Evolutionary conservation across 495 filamentous ascomycete genomes (phyloP).

Genomic region (Terfezia boudieri): DNA sequence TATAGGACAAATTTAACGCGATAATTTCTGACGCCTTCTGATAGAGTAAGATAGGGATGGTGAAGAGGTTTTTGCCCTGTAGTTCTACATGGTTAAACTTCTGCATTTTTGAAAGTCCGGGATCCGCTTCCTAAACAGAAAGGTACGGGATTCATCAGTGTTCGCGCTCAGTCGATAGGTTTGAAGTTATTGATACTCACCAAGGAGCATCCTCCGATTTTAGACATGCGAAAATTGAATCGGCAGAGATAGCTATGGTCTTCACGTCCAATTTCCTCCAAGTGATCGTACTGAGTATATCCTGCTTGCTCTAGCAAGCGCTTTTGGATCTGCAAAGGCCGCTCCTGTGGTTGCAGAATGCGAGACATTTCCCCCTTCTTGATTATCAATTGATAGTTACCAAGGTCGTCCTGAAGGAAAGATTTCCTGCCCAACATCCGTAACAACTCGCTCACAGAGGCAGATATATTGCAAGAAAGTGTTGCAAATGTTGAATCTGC

Average conservation of each 20-base stretch:
- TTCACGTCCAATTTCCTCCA: constrained; percentile 91
- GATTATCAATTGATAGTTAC: constrained; percentile 88
- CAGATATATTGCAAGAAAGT: constrained; percentile 53
- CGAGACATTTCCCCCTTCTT: constrained; percentile 78
- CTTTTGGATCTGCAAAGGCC: constrained; percentile 82
- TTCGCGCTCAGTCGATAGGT: constrained; percentile 2
- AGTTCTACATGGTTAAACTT: constrained; percentile 90
- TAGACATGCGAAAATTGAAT: constrained; percentile 77
- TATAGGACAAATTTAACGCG: constrained; percentile 75
- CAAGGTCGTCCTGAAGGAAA: constrained; percentile 64
- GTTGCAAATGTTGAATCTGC: constrained; percentile 86
- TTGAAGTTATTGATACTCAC: constrained; percentile 5
- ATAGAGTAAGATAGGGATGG: constrained; percentile 86
- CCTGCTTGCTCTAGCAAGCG: constrained; percentile 76
- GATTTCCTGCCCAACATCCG: constrained; percentile 72
- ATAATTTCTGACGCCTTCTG: constrained; percentile 83
- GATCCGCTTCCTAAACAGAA: constrained; percentile 38
- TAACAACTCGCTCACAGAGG: constrained; percentile 67
- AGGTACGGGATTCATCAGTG: not conserved
- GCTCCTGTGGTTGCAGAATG: constrained; percentile 53
- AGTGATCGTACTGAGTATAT: constrained; percentile 63
- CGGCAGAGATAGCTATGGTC: constrained; percentile 93
- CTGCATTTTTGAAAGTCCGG: constrained; percentile 54
- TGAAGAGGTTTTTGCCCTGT: constrained; percentile 71
- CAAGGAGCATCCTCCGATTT: constrained; percentile 49